Evolutionary conservation across 108 stramenopile species (phyloP).

Genomic region (Craspedostauros australis): DNA sequence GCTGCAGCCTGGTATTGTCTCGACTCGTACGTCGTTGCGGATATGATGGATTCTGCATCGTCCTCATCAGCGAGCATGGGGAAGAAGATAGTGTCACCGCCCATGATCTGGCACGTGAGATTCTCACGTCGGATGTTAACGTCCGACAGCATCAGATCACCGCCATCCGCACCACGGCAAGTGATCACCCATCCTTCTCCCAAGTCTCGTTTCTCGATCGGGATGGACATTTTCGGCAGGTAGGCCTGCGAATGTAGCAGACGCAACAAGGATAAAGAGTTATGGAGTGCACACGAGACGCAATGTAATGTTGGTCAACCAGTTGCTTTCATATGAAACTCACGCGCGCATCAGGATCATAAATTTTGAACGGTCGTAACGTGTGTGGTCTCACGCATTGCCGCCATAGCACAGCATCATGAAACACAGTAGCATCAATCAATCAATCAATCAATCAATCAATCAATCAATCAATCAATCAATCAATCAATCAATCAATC

Average conservation of each 20-base stretch:
- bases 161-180: slow-evolving; percentile 69
- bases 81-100: slow-evolving; percentile 62
- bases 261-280: neutral
- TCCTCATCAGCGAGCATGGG: slow-evolving; percentile 38
- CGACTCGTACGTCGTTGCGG: neutral
- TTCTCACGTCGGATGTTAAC: slow-evolving; percentile 68
- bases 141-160: slow-evolving; percentile 75
- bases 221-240: slow-evolving; percentile 83
- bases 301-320: no score
- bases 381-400: no score
- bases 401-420: no score
- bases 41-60: slow-evolving; percentile 13
- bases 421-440: no score
- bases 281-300: no score
- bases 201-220: slow-evolving; percentile 75
- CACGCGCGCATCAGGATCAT: no score
- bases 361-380: no score
- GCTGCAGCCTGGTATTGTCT: no score
- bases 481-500: no score
- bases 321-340: no score
- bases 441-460: no score
- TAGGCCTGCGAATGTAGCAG: slow-evolving; percentile 38
- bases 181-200: slow-evolving; percentile 82
- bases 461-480: no score
- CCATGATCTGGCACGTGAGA: slow-evolving; percentile 57